phyloP scores from a whole-genome alignment of 768 basidiomycete species.

The Auriscalpium vulgare region DNA sequence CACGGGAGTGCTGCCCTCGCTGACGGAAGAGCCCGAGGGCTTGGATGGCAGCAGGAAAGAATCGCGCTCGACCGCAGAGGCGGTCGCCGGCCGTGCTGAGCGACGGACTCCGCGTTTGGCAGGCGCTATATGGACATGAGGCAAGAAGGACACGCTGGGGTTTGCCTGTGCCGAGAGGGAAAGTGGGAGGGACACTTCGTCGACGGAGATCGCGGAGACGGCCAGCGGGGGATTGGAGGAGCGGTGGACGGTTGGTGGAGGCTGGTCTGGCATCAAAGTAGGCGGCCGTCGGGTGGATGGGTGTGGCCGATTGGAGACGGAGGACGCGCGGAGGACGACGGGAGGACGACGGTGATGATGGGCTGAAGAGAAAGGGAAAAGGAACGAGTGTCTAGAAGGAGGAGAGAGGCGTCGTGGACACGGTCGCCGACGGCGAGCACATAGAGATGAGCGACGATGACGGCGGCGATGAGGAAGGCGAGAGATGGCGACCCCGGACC shows the following conservation, averaged over 20 bases:
- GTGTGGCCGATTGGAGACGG: too few species aligned
- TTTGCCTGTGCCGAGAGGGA: conserved; percentile 14
- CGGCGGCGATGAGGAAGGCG: neutral
- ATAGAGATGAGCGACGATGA: neutral
- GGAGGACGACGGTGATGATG: neutral
- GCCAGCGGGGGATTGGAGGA: conserved; percentile 1
- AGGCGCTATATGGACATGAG: conserved; percentile 22
- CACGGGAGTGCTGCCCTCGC: conserved; percentile 9
- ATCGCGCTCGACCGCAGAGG: conserved; percentile 36
- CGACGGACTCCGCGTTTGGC: conserved; percentile 21
- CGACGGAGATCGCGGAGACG: conserved; percentile 8
- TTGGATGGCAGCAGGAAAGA: conserved; percentile 34
- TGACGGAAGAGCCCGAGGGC: conserved; percentile 7
- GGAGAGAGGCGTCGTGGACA: neutral
- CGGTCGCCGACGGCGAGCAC: neutral
- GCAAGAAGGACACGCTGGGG: conserved; percentile 21
- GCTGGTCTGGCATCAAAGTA: neutral
- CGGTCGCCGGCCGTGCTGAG: conserved; percentile 33
- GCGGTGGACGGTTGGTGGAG: conserved; percentile 3
- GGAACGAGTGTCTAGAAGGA: neutral
- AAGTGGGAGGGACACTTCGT: conserved; percentile 17
- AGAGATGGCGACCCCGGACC: too few species aligned
- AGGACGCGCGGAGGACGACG: too few species aligned
- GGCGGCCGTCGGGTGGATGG: too few species aligned
- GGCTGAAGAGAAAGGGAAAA: neutral